phyloP scores from a whole-genome alignment of 2,329 filamentous ascomycete species.

The Cladophialophora immunda region DNA sequence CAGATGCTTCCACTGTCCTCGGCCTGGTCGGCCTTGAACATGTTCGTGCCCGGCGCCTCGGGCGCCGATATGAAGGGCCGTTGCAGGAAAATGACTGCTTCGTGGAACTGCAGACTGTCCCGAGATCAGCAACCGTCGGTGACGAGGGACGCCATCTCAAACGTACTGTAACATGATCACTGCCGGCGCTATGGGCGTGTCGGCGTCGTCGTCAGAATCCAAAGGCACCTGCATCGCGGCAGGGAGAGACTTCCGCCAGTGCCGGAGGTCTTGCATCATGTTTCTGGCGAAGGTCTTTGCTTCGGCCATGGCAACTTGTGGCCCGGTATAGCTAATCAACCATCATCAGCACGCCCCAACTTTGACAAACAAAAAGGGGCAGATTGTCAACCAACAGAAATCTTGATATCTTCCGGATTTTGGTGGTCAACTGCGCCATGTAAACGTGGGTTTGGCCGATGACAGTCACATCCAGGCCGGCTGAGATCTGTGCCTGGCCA shows the following conservation, averaged over 20 bases:
- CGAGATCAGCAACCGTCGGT: neutral
- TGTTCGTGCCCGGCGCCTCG: neutral
- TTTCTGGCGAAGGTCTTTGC: constrained; percentile 2
- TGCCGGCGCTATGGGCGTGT: neutral
- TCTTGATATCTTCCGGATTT: constrained; percentile 3
- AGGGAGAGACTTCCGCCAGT: constrained; percentile 6
- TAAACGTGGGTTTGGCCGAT: constrained; percentile 1
- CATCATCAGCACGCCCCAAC: neutral
- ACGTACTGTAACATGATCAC: constrained; percentile 8
- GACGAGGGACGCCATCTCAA: neutral
- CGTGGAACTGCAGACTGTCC: constrained; percentile 14
- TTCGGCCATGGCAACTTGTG: neutral
- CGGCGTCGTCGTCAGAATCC: neutral
- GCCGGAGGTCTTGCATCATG: constrained; percentile 1
- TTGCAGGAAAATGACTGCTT: constrained; percentile 13
- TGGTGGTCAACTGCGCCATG: constrained; percentile 3
- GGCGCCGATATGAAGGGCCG: constrained; percentile 4
- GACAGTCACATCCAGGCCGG: constrained; percentile 1
- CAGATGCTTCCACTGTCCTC: constrained; percentile 11
- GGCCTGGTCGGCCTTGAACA: neutral
- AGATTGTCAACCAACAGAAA: constrained; percentile 6
- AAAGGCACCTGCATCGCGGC: neutral
- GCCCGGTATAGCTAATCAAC: constrained; percentile 10
- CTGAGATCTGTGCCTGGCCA: neutral
- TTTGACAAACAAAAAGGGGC: neutral